A percentile compares a stretch with the other conserved stretches of the same genome.
phyloP scores from a whole-genome alignment of 225 moss, liverwort and hornwort genomes.

The Rhytidiadelphus loreus region DNA sequence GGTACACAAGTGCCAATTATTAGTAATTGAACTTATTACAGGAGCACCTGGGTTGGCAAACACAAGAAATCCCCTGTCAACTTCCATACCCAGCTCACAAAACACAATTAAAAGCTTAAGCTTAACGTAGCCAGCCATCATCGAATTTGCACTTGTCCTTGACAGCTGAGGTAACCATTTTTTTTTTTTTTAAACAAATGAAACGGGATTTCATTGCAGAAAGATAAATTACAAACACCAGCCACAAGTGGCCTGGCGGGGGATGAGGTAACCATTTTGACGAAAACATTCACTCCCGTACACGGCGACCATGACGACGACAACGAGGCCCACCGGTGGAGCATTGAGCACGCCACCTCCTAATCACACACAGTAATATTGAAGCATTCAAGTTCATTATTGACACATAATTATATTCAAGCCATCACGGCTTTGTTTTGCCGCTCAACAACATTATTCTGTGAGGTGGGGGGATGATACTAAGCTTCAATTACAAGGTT shows the following conservation, averaged over 20 bases:
- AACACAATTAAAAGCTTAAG: background rate
- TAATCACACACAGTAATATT: background rate
- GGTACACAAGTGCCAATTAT: background rate
- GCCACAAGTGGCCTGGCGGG: too few relatives aligned
- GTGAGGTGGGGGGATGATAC: background rate
- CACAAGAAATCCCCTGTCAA: background rate
- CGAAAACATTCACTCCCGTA: background rate
- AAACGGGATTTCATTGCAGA: too few relatives aligned
- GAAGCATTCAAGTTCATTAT: background rate
- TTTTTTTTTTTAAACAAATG: too few relatives aligned
- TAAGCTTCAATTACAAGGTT: background rate
- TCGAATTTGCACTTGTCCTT: background rate
- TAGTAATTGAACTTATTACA: background rate
- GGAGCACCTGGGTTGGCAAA: constrained; percentile 12
- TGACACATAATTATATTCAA: too few relatives aligned
- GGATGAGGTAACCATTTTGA: background rate
- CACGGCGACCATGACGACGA: too few relatives aligned
- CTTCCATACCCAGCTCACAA: background rate
- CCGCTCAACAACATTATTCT: background rate
- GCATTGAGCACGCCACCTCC: background rate
- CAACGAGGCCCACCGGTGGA: background rate
- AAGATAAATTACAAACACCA: too few relatives aligned
- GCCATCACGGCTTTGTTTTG: background rate
- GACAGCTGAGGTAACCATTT: background rate
- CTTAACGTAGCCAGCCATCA: background rate